Evolutionary conservation across 805 yeast genomes (phyloP).

Genomic region (Ogataea paradorogensis): DNA sequence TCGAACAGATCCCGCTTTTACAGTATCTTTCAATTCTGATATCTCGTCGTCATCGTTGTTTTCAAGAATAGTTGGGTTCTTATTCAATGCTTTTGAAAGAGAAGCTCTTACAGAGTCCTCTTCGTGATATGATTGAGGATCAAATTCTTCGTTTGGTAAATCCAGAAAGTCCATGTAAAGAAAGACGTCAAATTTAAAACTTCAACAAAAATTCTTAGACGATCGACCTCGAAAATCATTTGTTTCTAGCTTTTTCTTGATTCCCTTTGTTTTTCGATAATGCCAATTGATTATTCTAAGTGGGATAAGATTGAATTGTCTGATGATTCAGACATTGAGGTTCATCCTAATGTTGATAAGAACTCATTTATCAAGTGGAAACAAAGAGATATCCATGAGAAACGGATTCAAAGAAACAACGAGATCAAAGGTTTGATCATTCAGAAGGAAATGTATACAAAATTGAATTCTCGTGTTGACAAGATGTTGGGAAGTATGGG

Average conservation of each 20-base stretch:
- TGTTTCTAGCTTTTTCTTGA: conserved; percentile 10
- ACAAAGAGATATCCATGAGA: conserved; percentile 95
- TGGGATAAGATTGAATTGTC: conserved; percentile 97
- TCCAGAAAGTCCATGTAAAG: conserved; percentile 9
- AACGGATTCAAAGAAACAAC: conserved; percentile 73
- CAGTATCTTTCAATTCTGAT: conserved; percentile 6
- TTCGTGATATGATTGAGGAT: conserved; percentile 2
- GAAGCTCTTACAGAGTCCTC: conserved; percentile 19
- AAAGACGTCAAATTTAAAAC: background rate
- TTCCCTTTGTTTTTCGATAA: conserved; percentile 8
- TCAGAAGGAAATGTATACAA: conserved; percentile 77
- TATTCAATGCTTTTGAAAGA: conserved; percentile 19
- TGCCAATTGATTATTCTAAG: conserved; percentile 82
- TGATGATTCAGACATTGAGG: conserved; percentile 96
- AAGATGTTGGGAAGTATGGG: conserved; percentile 46
- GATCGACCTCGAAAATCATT: background rate
- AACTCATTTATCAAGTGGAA: conserved; percentile 91
- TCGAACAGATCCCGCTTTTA: conserved; percentile 6
- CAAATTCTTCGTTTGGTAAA: conserved; percentile 10
- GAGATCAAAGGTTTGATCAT: conserved; percentile 74
- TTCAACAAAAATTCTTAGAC: background rate
- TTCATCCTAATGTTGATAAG: conserved; percentile 97
- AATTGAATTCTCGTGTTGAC: conserved; percentile 72
- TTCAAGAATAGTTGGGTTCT: conserved; percentile 18
- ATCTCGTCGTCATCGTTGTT: conserved; percentile 15